A percentile compares a stretch with the other conserved stretches of the same genome.
phyloP scores from a whole-genome alignment of 2,329 filamentous ascomycete species.

The Sporothrix curviconia region DNA sequence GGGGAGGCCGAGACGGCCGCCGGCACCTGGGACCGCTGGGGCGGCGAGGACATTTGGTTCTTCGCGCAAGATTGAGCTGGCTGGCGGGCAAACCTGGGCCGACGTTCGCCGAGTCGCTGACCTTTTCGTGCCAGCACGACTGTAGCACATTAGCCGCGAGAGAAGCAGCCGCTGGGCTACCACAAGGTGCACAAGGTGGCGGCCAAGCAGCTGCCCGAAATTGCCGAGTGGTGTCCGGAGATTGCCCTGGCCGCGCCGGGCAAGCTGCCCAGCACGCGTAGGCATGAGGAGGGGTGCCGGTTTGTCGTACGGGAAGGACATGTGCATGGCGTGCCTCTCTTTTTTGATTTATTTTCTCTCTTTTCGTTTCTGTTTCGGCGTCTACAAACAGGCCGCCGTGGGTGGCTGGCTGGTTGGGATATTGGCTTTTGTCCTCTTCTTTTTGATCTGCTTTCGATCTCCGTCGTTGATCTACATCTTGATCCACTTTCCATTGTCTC shows the following conservation, averaged over 20 bases:
- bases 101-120: slow-evolving; percentile 13
- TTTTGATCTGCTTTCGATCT: neutral
- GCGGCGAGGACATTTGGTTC: slow-evolving; percentile 26
- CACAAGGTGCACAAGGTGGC: slow-evolving; percentile 23
- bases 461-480: neutral
- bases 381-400: slow-evolving; percentile 1
- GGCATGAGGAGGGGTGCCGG: neutral
- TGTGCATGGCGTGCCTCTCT: neutral
- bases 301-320: neutral
- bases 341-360: neutral
- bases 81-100: slow-evolving; percentile 20
- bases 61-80: slow-evolving; percentile 19
- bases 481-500: neutral
- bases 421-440: neutral
- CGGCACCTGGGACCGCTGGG: slow-evolving; percentile 18
- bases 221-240: slow-evolving; percentile 23
- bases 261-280: slow-evolving; percentile 10
- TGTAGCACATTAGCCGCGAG: slow-evolving; percentile 20
- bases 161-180: slow-evolving; percentile 22
- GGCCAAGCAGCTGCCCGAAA: slow-evolving; percentile 15
- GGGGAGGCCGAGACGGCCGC: slow-evolving; percentile 31
- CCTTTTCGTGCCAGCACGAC: slow-evolving; percentile 22
- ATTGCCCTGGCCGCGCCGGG: slow-evolving; percentile 20
- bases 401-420: neutral
- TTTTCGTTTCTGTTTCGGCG: neutral